Conservation (phyloP, 208 protist genomes). For the Crithidia mellificae region DNA sequence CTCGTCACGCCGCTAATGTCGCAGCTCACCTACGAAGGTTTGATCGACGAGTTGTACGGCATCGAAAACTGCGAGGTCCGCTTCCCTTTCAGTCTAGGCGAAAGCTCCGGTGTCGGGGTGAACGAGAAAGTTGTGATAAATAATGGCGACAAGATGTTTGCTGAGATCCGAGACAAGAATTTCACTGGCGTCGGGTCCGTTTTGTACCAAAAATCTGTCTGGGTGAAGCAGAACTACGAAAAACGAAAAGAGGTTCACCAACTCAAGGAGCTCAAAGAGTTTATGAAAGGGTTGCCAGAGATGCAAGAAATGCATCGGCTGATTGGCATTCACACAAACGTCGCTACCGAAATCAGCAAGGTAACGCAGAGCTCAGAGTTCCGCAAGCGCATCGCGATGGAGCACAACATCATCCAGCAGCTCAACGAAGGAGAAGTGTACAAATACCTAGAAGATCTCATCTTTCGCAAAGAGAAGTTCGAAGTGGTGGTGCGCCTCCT, state of each 20-base stretch:
- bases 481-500: conserved; percentile 68
- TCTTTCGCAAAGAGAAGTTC: conserved; percentile 62
- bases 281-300: conserved; percentile 83
- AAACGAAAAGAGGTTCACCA: conserved; percentile 81
- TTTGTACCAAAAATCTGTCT: conserved; percentile 84
- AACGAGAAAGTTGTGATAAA: conserved; percentile 45
- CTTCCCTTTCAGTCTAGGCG: conserved; percentile 77
- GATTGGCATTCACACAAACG: conserved; percentile 76
- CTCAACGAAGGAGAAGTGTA: conserved; percentile 67
- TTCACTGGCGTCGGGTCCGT: conserved; percentile 69
- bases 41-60: conserved; percentile 85
- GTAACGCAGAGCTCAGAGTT: conserved; percentile 67
- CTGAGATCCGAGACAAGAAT: conserved; percentile 79
- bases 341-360: conserved; percentile 84
- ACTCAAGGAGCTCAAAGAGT: conserved; percentile 87
- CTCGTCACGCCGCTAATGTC: conserved; percentile 83
- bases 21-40: conserved; percentile 90
- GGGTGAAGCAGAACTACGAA: conserved; percentile 89
- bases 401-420: conserved; percentile 80
- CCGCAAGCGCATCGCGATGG: conserved; percentile 60
- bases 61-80: conserved; percentile 56
- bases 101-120: conserved; percentile 34
- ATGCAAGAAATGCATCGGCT: conserved; percentile 86
- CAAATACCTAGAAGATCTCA: conserved; percentile 85
- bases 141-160: conserved; percentile 72